Evolutionary conservation across 2,329 filamentous ascomycete genomes (phyloP).

Genomic region (Fusarium annulatum): DNA sequence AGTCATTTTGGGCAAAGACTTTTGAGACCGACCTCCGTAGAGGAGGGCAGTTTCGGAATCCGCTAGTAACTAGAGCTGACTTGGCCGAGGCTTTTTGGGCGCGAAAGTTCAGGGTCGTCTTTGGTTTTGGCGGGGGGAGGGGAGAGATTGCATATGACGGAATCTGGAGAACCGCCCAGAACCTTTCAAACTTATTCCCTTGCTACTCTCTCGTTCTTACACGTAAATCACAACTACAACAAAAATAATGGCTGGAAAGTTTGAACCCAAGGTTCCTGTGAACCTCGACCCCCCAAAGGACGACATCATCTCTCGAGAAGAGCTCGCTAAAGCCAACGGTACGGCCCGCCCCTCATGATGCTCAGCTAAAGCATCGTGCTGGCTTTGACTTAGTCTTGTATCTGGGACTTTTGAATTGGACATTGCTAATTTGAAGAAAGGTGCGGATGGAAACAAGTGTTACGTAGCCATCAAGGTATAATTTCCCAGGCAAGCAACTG

Average conservation of each 20-base stretch:
- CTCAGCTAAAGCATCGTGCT: not conserved
- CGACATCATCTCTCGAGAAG: constrained; percentile 83
- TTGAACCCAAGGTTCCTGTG: constrained; percentile 82
- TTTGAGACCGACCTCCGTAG: not conserved
- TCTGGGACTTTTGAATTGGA: not conserved
- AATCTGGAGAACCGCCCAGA: constrained; percentile 19
- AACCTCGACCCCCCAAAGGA: constrained; percentile 85
- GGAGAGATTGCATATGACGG: constrained; percentile 35
- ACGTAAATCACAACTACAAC: not conserved
- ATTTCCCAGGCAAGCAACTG: constrained; percentile 8
- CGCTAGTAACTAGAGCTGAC: not conserved
- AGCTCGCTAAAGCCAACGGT: constrained; percentile 88
- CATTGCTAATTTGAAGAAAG: constrained; percentile 55
- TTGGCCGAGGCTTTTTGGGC: constrained; percentile 23
- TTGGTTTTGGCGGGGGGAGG: constrained; percentile 31
- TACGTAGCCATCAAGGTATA: constrained; percentile 77
- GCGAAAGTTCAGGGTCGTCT: constrained; percentile 11
- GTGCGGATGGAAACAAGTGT: constrained; percentile 71
- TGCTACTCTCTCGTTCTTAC: not conserved
- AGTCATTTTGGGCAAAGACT: too few relatives aligned
- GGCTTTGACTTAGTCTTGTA: not conserved
- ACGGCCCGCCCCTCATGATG: constrained; percentile 49
- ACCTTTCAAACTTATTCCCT: not conserved
- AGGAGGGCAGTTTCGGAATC: constrained; percentile 2
- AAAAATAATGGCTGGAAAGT: constrained; percentile 68